These are phyloP conservation scores for Choiromyces venosus DNA, from an alignment of 495 filamentous ascomycete species.

Conservation along the genomic window DNA sequence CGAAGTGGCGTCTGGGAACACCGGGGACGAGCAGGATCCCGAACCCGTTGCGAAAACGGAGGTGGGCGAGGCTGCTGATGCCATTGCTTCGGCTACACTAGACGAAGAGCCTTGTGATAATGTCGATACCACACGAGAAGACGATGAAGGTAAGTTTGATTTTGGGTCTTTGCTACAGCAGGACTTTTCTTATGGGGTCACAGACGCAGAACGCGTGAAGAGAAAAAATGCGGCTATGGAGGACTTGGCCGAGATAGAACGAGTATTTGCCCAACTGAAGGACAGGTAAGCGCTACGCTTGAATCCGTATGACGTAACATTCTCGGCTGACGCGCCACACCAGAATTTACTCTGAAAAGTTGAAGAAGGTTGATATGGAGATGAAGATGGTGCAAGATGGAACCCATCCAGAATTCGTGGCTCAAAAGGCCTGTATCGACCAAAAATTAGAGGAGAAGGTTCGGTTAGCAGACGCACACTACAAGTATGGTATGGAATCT, in stretches of 20 bases:
- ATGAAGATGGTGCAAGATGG: conserved; percentile 65
- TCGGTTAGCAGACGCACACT: conserved; percentile 63
- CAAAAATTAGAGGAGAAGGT: conserved; percentile 73
- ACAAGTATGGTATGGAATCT: conserved; percentile 64
- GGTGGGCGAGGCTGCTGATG: conserved; percentile 32
- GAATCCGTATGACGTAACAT: conserved; percentile 19
- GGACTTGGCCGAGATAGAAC: conserved; percentile 69
- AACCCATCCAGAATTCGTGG: conserved; percentile 81
- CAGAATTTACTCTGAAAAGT: conserved; percentile 80
- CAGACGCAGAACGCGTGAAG: conserved; percentile 53
- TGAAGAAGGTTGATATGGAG: conserved; percentile 75
- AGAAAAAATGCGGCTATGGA: conserved; percentile 78
- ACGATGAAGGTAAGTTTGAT: conserved; percentile 68
- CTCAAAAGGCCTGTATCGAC: conserved; percentile 77
- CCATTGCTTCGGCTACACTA: conserved; percentile 12
- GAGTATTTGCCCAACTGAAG: conserved; percentile 74
- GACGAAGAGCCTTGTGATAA: conserved; percentile 45
- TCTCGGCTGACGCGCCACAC: conserved; percentile 19
- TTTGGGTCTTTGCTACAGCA: conserved; percentile 7
- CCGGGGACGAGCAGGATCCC: conserved; percentile 29
- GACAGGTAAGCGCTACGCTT: conserved; percentile 62
- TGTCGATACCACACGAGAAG: conserved; percentile 52
- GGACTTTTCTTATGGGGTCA: conserved; percentile 45
- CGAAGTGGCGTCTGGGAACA: conserved; percentile 29
- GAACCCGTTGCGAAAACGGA: conserved; percentile 27